Conservation (phyloP, 768 basidiomycete species). For the Mycena polygramma region DNA sequence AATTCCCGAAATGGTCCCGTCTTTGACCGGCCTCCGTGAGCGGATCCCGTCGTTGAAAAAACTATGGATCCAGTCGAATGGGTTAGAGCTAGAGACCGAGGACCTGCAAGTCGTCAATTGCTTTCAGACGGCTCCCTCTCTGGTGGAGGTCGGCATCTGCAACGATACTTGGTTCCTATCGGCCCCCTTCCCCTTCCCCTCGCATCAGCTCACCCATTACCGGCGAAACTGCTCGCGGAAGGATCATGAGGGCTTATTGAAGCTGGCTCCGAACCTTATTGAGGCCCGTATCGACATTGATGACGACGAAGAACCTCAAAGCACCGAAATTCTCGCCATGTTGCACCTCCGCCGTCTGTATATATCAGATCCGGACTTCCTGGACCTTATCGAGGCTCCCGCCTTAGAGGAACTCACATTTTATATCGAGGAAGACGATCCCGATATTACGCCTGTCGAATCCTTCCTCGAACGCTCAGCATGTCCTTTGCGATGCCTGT, state of each 20-base stretch:
- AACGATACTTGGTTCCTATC: not conserved
- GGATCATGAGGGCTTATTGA: slow-evolving; percentile 2
- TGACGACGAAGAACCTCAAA: not conserved
- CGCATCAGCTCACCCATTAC: slow-evolving; percentile 10
- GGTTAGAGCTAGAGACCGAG: not conserved
- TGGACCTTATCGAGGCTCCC: not conserved
- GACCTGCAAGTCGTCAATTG: not conserved
- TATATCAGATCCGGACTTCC: not conserved
- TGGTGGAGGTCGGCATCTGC: not conserved
- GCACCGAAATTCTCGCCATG: not conserved
- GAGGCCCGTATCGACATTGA: not conserved
- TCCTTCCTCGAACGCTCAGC: not conserved
- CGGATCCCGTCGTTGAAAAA: slow-evolving; percentile 1
- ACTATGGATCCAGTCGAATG: not conserved
- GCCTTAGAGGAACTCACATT: not conserved
- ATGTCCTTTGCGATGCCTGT: not conserved
- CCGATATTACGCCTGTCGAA: not conserved
- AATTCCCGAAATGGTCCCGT: too few species aligned
- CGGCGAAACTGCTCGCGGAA: not conserved
- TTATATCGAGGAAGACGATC: not conserved
- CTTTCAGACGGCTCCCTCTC: slow-evolving; percentile 3
- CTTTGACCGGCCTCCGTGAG: not conserved
- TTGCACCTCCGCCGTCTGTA: not conserved
- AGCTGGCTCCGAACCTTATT: slow-evolving; percentile 7
- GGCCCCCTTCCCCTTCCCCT: not conserved